phyloP scores from a whole-genome alignment of 106 monocot species.

The Dioscorea zingiberensis region DNA sequence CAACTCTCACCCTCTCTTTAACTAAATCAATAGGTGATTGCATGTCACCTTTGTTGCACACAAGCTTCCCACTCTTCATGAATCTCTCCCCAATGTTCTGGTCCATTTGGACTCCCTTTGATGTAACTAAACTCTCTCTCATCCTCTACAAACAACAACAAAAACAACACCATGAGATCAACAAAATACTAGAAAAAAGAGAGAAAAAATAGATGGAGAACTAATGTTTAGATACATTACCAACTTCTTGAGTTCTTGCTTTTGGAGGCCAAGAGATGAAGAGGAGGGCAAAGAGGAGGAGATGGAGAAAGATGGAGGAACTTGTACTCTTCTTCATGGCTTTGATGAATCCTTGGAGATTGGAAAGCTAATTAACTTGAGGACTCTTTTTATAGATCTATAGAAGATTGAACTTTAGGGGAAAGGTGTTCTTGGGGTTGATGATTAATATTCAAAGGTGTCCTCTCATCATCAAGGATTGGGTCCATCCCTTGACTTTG shows the following conservation, averaged over 20 bases:
- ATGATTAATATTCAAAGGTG: too few relatives aligned
- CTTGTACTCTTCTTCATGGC: neutral
- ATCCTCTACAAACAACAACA: neutral
- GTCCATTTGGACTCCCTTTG: neutral
- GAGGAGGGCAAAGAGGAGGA: neutral
- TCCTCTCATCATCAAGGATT: too few relatives aligned
- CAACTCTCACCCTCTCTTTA: neutral
- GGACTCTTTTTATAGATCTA: too few relatives aligned
- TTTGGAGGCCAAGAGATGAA: neutral
- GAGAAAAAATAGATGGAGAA: too few relatives aligned
- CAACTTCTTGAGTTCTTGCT: neutral
- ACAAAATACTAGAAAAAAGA: neutral
- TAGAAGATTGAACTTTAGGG: too few relatives aligned
- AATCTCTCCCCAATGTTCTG: constrained; percentile 1
- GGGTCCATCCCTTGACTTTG: too few relatives aligned
- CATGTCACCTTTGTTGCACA: constrained; percentile 1
- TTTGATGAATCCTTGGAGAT: too few relatives aligned
- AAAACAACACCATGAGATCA: neutral
- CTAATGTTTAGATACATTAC: too few relatives aligned
- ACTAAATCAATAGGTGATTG: constrained; percentile 18
- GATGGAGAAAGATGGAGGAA: neutral
- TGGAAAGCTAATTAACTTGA: too few relatives aligned
- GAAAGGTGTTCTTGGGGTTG: too few relatives aligned
- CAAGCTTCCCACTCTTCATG: constrained; percentile 1
- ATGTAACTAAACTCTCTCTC: constrained; percentile 13